A percentile compares a stretch with the other conserved stretches of the same genome.
phyloP scores from a whole-genome alignment of 2,329 filamentous ascomycete genomes.

The Penicillium sp. region DNA sequence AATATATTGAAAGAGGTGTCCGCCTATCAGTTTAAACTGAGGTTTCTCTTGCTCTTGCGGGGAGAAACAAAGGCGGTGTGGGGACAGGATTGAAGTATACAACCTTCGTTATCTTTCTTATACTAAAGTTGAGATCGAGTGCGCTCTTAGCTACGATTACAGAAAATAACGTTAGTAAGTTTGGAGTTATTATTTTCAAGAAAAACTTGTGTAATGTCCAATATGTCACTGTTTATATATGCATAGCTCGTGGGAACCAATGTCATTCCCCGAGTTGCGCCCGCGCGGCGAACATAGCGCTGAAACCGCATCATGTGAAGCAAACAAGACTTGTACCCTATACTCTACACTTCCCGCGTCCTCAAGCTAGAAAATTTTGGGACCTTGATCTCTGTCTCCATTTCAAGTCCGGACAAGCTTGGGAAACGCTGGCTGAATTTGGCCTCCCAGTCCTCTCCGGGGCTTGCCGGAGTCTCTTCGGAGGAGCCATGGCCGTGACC shows the following conservation, averaged over 20 bases:
- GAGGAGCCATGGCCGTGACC: constrained; percentile 30
- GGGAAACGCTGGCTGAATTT: constrained; percentile 86
- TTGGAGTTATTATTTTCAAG: background rate
- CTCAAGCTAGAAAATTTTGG: constrained; percentile 39
- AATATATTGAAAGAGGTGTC: background rate
- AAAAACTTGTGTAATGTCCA: constrained; percentile 13
- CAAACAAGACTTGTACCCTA: constrained; percentile 12
- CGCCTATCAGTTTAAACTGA: background rate
- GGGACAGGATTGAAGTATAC: background rate
- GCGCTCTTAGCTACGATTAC: background rate
- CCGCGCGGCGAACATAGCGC: constrained; percentile 16
- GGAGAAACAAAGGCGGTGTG: constrained; percentile 21
- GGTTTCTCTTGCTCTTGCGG: constrained; percentile 11
- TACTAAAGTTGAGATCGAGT: background rate
- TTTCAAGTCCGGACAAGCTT: constrained; percentile 78
- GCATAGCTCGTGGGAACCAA: constrained; percentile 11
- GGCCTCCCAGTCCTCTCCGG: constrained; percentile 61
- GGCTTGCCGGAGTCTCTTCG: constrained; percentile 27
- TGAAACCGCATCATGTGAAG: constrained; percentile 17
- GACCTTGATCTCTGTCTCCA: constrained; percentile 65
- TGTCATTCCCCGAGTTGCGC: constrained; percentile 10
- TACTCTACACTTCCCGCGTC: constrained; percentile 44
- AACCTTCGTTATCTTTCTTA: too few species aligned
- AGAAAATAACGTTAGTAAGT: background rate
- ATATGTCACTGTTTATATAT: constrained; percentile 27